Conservation (phyloP, 345 rosid genomes). For the Arabis hirsuta region DNA sequence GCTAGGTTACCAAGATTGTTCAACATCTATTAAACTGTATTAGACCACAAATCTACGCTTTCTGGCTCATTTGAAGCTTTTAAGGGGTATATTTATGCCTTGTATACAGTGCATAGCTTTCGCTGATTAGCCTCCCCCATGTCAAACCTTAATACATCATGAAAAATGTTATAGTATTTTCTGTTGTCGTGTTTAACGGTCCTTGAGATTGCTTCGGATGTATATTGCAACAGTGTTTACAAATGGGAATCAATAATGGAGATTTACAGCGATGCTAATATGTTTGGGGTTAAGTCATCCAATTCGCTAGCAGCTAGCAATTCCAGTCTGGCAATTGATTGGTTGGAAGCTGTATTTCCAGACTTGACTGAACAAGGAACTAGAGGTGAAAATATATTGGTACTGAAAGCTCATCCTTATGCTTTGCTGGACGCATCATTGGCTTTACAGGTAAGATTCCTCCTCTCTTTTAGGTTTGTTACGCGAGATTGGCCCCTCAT, state of each 20-base stretch:
- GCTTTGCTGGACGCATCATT: slow-evolving; percentile 84
- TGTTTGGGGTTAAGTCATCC: slow-evolving; percentile 69
- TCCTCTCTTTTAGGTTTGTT: slow-evolving; percentile 26
- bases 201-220: slow-evolving; percentile 32
- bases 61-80: slow-evolving; percentile 10
- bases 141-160: neutral
- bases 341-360: slow-evolving; percentile 94
- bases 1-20: neutral
- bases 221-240: slow-evolving; percentile 58
- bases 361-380: slow-evolving; percentile 62
- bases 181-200: slow-evolving; percentile 5
- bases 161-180: slow-evolving; percentile 28
- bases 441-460: slow-evolving; percentile 75
- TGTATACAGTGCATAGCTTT: slow-evolving; percentile 11
- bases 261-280: slow-evolving; percentile 81
- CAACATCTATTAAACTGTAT: slow-evolving; percentile 1
- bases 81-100: neutral
- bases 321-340: slow-evolving; percentile 81
- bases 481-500: slow-evolving; percentile 1
- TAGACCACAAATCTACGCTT: slow-evolving; percentile 7
- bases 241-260: slow-evolving; percentile 87
- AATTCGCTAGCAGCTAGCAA: slow-evolving; percentile 66
- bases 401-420: slow-evolving; percentile 71
- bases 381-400: slow-evolving; percentile 51
- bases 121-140: neutral